Evolutionary conservation across 345 rosid species (phyloP).

Genomic region (Eucalyptus melliodora): DNA sequence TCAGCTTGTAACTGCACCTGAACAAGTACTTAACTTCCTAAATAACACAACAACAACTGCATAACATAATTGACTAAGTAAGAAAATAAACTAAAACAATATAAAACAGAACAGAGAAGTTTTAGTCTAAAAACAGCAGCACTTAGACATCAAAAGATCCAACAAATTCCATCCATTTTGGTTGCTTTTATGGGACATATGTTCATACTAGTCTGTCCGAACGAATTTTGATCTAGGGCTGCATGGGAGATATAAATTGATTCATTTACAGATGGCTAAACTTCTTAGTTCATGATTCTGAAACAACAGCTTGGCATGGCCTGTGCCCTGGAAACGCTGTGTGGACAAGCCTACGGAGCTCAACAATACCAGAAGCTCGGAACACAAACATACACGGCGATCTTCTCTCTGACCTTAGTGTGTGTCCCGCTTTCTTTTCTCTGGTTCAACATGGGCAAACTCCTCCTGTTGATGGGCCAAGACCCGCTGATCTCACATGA

Average conservation of each 20-base stretch:
- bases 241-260: neutral
- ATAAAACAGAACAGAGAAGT: too few relatives aligned
- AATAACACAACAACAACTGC: too few relatives aligned
- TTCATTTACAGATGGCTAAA: neutral
- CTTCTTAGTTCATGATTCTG: neutral
- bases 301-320: neutral
- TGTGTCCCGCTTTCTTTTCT: slow-evolving; percentile 21
- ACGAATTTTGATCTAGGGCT: neutral
- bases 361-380: slow-evolving; percentile 23
- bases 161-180: neutral
- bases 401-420: slow-evolving; percentile 13
- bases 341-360: slow-evolving; percentile 69
- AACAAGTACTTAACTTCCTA: too few relatives aligned
- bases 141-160: too few relatives aligned
- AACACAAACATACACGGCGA: slow-evolving; percentile 20
- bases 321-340: slow-evolving; percentile 46
- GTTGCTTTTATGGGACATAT: neutral
- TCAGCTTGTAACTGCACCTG: too few relatives aligned
- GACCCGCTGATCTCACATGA: slow-evolving; percentile 25
- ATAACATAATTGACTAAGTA: too few relatives aligned
- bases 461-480: slow-evolving; percentile 25
- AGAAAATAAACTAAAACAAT: too few relatives aligned
- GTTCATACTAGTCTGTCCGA: neutral
- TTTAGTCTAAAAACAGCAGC: too few relatives aligned
- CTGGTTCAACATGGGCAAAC: slow-evolving; percentile 24